A percentile compares a stretch with the other conserved stretches of the same genome.
phyloP scores from a whole-genome alignment of 1,284 basidiomycete species.

The Heterobasidion irregulare region DNA sequence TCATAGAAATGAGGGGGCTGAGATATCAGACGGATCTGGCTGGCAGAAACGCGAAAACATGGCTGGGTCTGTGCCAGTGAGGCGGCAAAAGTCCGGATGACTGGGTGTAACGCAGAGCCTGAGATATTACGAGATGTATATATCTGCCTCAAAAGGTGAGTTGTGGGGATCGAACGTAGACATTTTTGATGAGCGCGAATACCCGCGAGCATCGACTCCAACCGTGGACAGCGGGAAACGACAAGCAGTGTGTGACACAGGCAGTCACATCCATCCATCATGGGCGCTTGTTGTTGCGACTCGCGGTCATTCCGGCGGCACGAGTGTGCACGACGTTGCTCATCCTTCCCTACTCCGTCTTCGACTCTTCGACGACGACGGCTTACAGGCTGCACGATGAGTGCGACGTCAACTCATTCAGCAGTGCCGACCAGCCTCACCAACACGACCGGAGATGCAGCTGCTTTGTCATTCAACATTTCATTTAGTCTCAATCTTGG shows the following conservation, averaged over 20 bases:
- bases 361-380: background rate
- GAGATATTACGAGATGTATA: background rate
- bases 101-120: slow-evolving; percentile 3
- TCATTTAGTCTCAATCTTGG: slow-evolving; percentile 25
- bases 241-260: background rate
- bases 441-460: slow-evolving; percentile 1
- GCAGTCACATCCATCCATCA: background rate
- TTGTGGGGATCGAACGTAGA: background rate
- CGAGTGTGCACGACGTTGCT: background rate
- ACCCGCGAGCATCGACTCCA: background rate
- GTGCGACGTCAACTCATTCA: background rate
- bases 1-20: slow-evolving; percentile 30
- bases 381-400: slow-evolving; percentile 1
- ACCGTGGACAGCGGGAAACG: background rate
- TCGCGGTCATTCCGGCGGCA: background rate
- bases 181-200: background rate
- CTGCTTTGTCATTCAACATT: slow-evolving; percentile 11
- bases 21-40: slow-evolving; percentile 26
- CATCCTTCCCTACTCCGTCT: background rate
- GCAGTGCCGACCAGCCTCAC: background rate
- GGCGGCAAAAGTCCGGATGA: slow-evolving; percentile 11
- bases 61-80: slow-evolving; percentile 26
- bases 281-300: background rate
- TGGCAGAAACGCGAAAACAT: slow-evolving; percentile 25
- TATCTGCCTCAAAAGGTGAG: background rate